These are phyloP conservation scores for Raddia guianensis DNA, from an alignment of 176 grass and related monocot genomes.

Conservation along the genomic window DNA sequence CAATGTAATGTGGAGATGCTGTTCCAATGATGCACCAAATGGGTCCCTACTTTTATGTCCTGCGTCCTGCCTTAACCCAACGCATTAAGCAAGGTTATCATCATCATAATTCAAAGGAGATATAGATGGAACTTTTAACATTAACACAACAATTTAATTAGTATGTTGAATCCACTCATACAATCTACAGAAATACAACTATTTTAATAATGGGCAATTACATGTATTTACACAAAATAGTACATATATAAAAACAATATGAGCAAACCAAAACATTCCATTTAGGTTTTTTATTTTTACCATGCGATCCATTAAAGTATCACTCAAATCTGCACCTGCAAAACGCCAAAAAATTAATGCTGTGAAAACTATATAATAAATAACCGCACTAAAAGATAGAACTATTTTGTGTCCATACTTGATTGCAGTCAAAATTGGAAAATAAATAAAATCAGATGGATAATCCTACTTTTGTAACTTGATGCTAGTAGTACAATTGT, in stretches of 20 bases:
- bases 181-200: neutral
- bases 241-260: neutral
- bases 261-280: slow-evolving; percentile 18
- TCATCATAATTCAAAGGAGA: neutral
- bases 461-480: slow-evolving; percentile 11
- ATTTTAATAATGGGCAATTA: neutral
- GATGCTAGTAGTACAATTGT: neutral
- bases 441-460: neutral
- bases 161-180: neutral
- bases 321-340: slow-evolving; percentile 92
- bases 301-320: slow-evolving; percentile 97
- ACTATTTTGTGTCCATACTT: neutral
- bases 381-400: neutral
- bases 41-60: slow-evolving; percentile 1
- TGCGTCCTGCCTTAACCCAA: neutral
- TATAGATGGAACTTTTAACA: neutral
- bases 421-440: neutral
- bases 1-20: neutral
- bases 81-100: neutral
- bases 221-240: slow-evolving; percentile 16
- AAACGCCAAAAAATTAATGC: slow-evolving; percentile 38
- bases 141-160: slow-evolving; percentile 14
- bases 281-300: slow-evolving; percentile 48
- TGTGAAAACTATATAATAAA: slow-evolving; percentile 15
- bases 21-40: neutral